Conservation (phyloP, 2,329 filamentous ascomycete species). For the Eutypa lata region DNA sequence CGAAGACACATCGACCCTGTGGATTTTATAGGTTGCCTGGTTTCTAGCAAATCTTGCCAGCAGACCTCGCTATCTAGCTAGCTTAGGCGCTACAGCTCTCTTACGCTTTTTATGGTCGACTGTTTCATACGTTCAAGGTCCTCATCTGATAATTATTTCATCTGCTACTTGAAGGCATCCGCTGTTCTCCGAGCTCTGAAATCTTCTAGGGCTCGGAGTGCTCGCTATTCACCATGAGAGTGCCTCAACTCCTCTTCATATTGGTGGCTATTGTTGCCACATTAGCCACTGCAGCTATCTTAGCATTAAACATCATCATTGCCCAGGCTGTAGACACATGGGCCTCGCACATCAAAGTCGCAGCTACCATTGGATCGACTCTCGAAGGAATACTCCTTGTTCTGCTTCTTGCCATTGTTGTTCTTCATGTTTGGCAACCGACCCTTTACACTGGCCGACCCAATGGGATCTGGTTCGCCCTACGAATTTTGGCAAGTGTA, state of each 20-base stretch:
- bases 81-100: neutral
- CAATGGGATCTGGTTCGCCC: constrained; percentile 33
- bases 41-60: neutral
- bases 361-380: constrained; percentile 36
- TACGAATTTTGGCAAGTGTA: constrained; percentile 34
- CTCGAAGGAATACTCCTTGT: constrained; percentile 36
- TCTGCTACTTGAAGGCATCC: neutral
- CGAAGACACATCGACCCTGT: neutral
- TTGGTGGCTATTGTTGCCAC: constrained; percentile 34
- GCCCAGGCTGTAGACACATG: constrained; percentile 30
- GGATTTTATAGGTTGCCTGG: neutral
- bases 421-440: constrained; percentile 24
- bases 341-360: constrained; percentile 27
- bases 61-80: neutral
- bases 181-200: neutral
- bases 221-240: constrained; percentile 27
- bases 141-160: neutral
- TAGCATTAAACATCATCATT: constrained; percentile 39
- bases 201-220: neutral
- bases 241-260: constrained; percentile 31
- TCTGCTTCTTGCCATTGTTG: constrained; percentile 30
- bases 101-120: neutral
- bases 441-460: constrained; percentile 18
- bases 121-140: neutral
- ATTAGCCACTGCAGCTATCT: constrained; percentile 35